Evolutionary conservation across 106 monocot species (phyloP).

Genomic region (Triglochin maritima): DNA sequence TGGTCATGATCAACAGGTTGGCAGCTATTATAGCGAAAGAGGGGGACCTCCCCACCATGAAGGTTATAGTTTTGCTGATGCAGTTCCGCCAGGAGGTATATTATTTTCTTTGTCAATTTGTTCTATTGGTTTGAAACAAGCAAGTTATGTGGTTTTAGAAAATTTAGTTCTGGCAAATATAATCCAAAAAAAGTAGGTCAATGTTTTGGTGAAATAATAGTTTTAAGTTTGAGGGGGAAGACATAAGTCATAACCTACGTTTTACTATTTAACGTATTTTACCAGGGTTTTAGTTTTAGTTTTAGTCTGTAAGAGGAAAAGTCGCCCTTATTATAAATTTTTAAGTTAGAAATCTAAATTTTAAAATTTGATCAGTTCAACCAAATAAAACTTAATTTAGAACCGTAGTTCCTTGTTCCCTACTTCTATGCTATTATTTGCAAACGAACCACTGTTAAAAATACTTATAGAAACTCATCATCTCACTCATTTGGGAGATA

Average conservation of each 20-base stretch:
- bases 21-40: slow-evolving; percentile 26
- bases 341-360: no score
- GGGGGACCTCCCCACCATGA: slow-evolving; percentile 34
- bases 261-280: no score
- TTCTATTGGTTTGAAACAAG: not conserved
- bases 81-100: slow-evolving; percentile 30
- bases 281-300: no score
- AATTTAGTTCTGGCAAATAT: not conserved
- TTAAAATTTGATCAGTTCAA: no score
- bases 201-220: not conserved
- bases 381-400: no score
- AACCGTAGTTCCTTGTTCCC: no score
- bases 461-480: not conserved
- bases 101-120: not conserved
- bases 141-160: not conserved
- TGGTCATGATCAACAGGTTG: slow-evolving; percentile 22
- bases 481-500: not conserved
- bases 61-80: slow-evolving; percentile 29
- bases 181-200: not conserved
- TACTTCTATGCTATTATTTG: no score
- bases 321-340: no score
- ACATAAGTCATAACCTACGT: no score
- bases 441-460: no score
- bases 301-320: no score
- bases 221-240: no score